Evolutionary conservation across 257 asterid genomes (phyloP).

Genomic region (Nicotiana paniculata): DNA sequence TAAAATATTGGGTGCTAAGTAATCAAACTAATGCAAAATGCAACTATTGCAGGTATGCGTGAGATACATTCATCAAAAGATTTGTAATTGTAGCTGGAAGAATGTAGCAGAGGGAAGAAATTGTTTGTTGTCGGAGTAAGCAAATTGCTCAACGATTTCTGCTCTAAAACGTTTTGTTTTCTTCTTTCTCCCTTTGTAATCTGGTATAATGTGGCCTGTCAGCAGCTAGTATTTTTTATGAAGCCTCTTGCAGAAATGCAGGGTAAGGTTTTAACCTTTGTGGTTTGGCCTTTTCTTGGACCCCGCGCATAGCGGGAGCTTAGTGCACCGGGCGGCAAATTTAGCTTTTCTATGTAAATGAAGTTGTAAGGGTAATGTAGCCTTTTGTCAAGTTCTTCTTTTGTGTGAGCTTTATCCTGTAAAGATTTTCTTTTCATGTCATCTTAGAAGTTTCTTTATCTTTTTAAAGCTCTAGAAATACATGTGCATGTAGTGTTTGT

Average conservation of each 20-base stretch:
- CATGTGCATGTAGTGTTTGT: too few relatives aligned
- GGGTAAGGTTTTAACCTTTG: too few relatives aligned
- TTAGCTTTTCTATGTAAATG: neutral
- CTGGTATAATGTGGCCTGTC: neutral
- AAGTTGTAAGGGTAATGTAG: neutral
- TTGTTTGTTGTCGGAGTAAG: neutral
- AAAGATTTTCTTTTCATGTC: neutral
- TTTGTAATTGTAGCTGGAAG: neutral
- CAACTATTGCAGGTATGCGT: neutral
- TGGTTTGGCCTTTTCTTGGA: too few relatives aligned
- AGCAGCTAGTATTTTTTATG: neutral
- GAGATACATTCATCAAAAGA: neutral
- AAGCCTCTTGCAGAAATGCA: neutral
- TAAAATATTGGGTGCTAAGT: slow-evolving; percentile 48
- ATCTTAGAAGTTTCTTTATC: neutral
- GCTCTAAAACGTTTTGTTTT: neutral
- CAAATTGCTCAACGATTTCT: neutral
- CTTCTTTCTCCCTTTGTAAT: neutral
- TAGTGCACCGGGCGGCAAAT: neutral
- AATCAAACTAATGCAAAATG: slow-evolving; percentile 20
- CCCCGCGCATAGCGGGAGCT: too few relatives aligned
- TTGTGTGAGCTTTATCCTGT: neutral
- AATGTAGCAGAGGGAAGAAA: neutral
- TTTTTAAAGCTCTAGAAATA: neutral
- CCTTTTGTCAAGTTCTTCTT: neutral